Evolutionary conservation across 2,329 filamentous ascomycete species (phyloP).

Genomic region (Alternaria triticina): DNA sequence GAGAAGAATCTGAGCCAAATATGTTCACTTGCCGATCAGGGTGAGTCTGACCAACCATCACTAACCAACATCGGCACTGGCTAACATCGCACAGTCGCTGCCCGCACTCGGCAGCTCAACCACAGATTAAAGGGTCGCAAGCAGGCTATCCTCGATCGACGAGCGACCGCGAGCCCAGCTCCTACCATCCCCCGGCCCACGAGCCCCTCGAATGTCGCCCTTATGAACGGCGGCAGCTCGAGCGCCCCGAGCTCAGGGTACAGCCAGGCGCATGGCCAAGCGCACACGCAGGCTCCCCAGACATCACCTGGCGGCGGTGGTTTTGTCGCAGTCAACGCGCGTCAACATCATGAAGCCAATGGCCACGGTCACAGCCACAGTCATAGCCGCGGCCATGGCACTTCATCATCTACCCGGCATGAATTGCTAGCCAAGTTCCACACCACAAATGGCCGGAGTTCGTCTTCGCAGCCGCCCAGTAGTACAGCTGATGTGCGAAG

Average conservation of each 20-base stretch:
- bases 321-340: conserved; percentile 66
- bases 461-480: conserved; percentile 36
- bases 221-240: conserved; percentile 49
- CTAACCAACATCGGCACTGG: neutral
- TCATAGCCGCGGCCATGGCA: conserved; percentile 51
- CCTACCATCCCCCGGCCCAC: conserved; percentile 41
- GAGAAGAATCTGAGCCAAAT: conserved; percentile 79
- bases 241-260: conserved; percentile 17
- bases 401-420: conserved; percentile 63
- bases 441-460: conserved; percentile 61
- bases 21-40: conserved; percentile 81
- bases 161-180: conserved; percentile 57
- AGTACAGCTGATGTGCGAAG: conserved; percentile 31
- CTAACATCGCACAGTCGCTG: conserved; percentile 60
- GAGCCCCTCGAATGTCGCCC: conserved; percentile 51
- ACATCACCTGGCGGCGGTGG: conserved; percentile 55
- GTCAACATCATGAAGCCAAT: conserved; percentile 49
- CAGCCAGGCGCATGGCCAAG: conserved; percentile 1
- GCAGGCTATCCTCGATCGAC: conserved; percentile 72
- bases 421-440: conserved; percentile 69
- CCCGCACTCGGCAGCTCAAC: conserved; percentile 77
- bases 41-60: conserved; percentile 44
- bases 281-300: conserved; percentile 22
- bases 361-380: conserved; percentile 14
- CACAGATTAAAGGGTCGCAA: conserved; percentile 78